phyloP scores from a whole-genome alignment of 2,329 filamentous ascomycete species.

The Xylariaceae sp. region DNA sequence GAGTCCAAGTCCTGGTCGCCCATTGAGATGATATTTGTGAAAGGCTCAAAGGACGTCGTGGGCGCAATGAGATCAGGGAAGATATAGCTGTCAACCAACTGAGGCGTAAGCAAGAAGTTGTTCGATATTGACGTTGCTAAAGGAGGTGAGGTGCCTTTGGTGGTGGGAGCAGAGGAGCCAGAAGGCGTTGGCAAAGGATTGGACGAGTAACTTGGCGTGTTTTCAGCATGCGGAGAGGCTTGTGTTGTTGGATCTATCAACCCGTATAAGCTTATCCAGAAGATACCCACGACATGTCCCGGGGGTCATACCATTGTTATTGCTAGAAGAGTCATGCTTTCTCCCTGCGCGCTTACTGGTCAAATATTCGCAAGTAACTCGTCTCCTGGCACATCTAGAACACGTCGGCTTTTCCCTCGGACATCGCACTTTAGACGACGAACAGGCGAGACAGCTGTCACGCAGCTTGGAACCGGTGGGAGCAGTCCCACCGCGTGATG shows the following conservation, averaged over 20 bases:
- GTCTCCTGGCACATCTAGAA: slow-evolving; percentile 30
- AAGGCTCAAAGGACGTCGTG: background rate
- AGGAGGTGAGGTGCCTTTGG: background rate
- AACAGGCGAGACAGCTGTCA: slow-evolving; percentile 36
- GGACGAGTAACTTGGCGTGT: background rate
- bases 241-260: background rate
- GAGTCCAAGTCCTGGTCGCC: background rate
- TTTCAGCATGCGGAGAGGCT: background rate
- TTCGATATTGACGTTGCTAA: background rate
- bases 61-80: background rate
- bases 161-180: background rate
- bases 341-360: slow-evolving; percentile 14
- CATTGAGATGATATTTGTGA: background rate
- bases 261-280: background rate
- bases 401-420: slow-evolving; percentile 33
- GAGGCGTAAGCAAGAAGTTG: background rate
- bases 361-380: slow-evolving; percentile 31
- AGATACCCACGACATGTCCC: background rate
- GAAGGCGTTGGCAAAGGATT: background rate
- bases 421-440: slow-evolving; percentile 34
- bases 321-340: slow-evolving; percentile 1
- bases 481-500: background rate
- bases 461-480: slow-evolving; percentile 26
- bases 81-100: background rate
- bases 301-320: background rate